Conservation (phyloP, 805 yeast genomes). For the Lipomyces starkeyi region DNA sequence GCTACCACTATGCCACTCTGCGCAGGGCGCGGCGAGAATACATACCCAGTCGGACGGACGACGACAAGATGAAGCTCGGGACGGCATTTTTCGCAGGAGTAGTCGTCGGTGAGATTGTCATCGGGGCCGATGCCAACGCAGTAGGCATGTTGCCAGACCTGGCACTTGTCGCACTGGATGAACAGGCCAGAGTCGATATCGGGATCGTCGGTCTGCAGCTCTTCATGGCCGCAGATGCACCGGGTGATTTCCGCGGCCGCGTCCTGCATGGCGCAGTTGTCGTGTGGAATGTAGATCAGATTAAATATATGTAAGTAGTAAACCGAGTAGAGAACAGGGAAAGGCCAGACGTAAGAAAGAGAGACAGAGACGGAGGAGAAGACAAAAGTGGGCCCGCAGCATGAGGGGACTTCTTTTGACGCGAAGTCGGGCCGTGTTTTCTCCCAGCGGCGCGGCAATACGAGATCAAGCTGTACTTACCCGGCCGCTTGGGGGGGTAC, state of each 20-base stretch:
- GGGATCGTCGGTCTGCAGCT: slow-evolving; percentile 47
- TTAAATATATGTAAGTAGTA: background rate
- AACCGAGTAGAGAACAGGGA: background rate
- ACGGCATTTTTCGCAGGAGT: slow-evolving; percentile 91
- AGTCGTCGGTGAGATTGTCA: slow-evolving; percentile 84
- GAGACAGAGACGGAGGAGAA: background rate
- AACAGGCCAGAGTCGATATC: slow-evolving; percentile 93
- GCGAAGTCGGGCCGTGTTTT: background rate
- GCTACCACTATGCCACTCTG: background rate
- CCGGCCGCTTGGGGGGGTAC: background rate
- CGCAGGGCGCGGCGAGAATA: background rate
- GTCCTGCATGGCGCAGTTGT: slow-evolving; percentile 13
- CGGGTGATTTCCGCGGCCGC: slow-evolving; percentile 56
- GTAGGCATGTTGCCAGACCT: slow-evolving; percentile 97
- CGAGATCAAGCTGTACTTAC: background rate
- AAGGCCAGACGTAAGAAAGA: background rate
- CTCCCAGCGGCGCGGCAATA: background rate
- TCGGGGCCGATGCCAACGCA: slow-evolving; percentile 86
- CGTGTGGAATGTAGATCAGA: background rate
- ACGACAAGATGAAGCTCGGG: slow-evolving; percentile 77
- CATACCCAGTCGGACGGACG: slow-evolving; percentile 52
- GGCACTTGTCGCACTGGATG: slow-evolving; percentile 92
- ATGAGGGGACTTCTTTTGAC: background rate
- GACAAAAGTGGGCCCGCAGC: background rate
- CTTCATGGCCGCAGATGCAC: slow-evolving; percentile 61